Conservation (phyloP, 2,329 filamentous ascomycete species). For the Metarhizium rileyi region DNA sequence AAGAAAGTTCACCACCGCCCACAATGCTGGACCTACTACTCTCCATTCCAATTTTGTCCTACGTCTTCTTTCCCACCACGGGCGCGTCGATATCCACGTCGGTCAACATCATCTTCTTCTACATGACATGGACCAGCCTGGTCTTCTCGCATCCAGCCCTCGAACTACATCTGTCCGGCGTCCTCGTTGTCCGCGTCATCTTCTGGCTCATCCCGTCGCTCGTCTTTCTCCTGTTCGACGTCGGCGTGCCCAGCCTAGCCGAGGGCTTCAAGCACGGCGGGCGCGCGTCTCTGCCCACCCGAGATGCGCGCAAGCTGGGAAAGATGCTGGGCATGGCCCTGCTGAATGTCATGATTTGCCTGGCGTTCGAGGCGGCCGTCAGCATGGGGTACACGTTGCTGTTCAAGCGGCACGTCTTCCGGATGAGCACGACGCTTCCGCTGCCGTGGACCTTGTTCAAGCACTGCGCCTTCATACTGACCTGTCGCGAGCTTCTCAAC, state of each 20-base stretch:
- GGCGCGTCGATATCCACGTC: conserved; percentile 62
- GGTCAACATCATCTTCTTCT: conserved; percentile 80
- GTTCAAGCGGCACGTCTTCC: conserved; percentile 33
- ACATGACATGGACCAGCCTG: conserved; percentile 80
- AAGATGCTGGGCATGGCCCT: conserved; percentile 32
- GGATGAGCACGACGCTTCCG: conserved; percentile 37
- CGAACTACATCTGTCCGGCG: conserved; percentile 64
- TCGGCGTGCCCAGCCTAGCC: conserved; percentile 57
- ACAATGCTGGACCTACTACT: conserved; percentile 54
- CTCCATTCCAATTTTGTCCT: conserved; percentile 63
- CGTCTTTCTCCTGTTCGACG: conserved; percentile 64
- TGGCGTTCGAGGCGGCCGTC: conserved; percentile 32
- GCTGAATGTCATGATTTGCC: conserved; percentile 35
- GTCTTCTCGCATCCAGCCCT: conserved; percentile 68
- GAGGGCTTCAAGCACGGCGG: conserved; percentile 60
- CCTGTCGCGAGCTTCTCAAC: conserved; percentile 47
- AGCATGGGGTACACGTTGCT: conserved; percentile 26
- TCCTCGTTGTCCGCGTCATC: conserved; percentile 54
- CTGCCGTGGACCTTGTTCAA: conserved; percentile 44
- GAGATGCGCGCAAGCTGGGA: conserved; percentile 24
- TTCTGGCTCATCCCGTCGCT: conserved; percentile 68
- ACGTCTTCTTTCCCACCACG: conserved; percentile 50
- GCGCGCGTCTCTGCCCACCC: conserved; percentile 36
- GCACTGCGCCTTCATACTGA: conserved; percentile 34
- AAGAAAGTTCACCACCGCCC: background rate